Evolutionary conservation across 208 protist genomes (phyloP).

Genomic region (Strigomonas culicis): DNA sequence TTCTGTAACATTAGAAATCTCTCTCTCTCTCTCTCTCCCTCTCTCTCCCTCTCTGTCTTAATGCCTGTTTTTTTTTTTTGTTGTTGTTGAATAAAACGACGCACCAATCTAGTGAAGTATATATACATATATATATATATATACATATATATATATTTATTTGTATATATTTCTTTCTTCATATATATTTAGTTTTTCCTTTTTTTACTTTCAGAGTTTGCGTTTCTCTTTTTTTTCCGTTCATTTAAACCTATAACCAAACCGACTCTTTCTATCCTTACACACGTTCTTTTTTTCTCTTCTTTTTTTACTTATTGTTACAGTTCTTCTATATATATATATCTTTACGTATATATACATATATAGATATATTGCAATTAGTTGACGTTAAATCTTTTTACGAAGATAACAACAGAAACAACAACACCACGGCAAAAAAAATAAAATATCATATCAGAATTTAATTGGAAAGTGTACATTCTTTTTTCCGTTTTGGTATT

Average conservation of each 20-base stretch:
- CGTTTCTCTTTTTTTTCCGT: constrained; percentile 16
- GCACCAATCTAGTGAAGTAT: too few species aligned
- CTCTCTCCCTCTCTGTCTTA: not conserved
- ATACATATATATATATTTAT: too few species aligned
- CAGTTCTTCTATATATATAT: too few species aligned
- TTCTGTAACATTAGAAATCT: not conserved
- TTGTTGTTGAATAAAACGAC: too few species aligned
- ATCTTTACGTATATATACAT: too few species aligned
- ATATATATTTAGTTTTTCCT: constrained; percentile 5
- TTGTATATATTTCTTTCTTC: too few species aligned
- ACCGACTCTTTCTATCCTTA: not conserved
- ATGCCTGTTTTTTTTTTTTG: not conserved
- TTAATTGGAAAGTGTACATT: too few species aligned
- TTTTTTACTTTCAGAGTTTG: constrained; percentile 16
- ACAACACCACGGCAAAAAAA: not conserved
- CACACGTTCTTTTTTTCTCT: not conserved
- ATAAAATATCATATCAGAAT: not conserved
- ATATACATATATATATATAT: too few species aligned
- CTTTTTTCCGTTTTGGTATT: constrained; percentile 1
- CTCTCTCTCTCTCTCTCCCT: not conserved
- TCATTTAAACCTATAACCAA: too few species aligned
- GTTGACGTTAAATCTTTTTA: too few species aligned
- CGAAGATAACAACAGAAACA: not conserved
- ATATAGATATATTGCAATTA: too few species aligned
- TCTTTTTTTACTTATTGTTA: constrained; percentile 2